Evolutionary conservation across 768 basidiomycete species (phyloP), one percentile per base, ranked within the genome.

Genomic region (Tylopilus intermedius): DNA sequence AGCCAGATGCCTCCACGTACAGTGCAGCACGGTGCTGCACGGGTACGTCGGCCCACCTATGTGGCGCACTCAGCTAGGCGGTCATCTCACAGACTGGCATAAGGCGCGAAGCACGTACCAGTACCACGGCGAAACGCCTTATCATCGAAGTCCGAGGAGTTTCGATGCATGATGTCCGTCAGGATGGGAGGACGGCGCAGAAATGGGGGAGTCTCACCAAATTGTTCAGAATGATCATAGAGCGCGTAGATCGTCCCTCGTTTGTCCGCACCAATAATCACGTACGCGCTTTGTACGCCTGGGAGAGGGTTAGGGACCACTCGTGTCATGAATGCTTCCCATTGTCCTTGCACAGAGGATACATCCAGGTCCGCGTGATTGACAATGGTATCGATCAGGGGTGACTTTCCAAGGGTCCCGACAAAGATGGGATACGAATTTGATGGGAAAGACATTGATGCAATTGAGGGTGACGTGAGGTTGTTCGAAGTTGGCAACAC

Each of bases 401-500:
- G 13, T n/a, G 47, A 58, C 33, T 48, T 26, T 8, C 46, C 22
- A 27, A 38, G n/a, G n/a, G 38, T 9, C n/a, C 46, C 42, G 27
- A 54, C 47, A 29, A 44, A 32, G 13, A 48, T 43, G 32, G 38
- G 45, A 30, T 45, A 13, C 9, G 21, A 26, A 8, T 37, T 38
- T 10, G 24, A 47, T 15, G 40, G 33, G 35, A 50, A 35, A 41
- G 44, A 45, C 21, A 55, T 5, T 22, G 35, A 56, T 21, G 41
- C 22, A 3, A 47, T 39, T 22, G 41, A 55, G 85, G 14, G 59
- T 9, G 75, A 62, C 24, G 80, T 79, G 57, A 75, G 72, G 59
- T 86, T 88, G 41, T 72, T 65, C 13, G 86, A 53, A 1, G 69
- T 49, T 0, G 82, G 80, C 50, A 71, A 75, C 38, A 73, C 66